A percentile compares a stretch with the other conserved stretches of the same genome.
Evolutionary conservation across 331 rosid genomes (phyloP).

Genomic region (Rosa hybrid): DNA sequence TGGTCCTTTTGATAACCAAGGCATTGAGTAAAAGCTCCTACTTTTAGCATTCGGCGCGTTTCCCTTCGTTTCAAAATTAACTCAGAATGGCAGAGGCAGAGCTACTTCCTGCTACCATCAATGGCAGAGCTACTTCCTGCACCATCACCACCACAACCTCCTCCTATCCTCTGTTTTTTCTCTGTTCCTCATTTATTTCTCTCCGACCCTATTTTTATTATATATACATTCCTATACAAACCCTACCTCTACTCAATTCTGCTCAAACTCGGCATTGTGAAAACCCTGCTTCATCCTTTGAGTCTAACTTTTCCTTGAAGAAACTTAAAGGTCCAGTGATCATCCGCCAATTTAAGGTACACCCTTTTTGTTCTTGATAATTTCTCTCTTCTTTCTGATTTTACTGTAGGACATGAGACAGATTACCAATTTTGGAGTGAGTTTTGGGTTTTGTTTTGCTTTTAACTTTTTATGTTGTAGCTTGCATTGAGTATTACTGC

Average conservation of each 20-base stretch:
- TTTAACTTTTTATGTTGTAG: not conserved
- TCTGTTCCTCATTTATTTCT: not conserved
- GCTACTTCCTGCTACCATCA: too few species aligned
- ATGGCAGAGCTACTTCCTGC: not conserved
- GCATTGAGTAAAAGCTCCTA: not conserved
- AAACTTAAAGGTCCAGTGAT: too few species aligned
- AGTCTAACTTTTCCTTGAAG: too few species aligned
- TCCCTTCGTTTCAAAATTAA: too few species aligned
- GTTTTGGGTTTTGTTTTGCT: not conserved
- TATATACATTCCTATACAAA: too few species aligned
- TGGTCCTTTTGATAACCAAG: not conserved
- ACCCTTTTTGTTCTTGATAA: not conserved
- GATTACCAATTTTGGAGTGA: not conserved
- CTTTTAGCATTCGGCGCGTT: not conserved
- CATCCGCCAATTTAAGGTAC: not conserved
- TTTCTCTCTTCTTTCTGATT: not conserved
- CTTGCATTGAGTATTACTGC: too few species aligned
- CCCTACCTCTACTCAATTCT: not conserved
- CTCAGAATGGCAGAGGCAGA: too few species aligned
- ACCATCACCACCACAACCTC: not conserved
- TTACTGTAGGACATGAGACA: not conserved
- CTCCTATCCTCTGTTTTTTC: not conserved
- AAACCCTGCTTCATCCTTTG: too few species aligned
- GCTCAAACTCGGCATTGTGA: too few species aligned
- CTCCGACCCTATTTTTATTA: not conserved